These are phyloP conservation scores for Paracamarosporium sp. DNA, from an alignment of 2,329 filamentous ascomycete species.

Conservation along the genomic window DNA sequence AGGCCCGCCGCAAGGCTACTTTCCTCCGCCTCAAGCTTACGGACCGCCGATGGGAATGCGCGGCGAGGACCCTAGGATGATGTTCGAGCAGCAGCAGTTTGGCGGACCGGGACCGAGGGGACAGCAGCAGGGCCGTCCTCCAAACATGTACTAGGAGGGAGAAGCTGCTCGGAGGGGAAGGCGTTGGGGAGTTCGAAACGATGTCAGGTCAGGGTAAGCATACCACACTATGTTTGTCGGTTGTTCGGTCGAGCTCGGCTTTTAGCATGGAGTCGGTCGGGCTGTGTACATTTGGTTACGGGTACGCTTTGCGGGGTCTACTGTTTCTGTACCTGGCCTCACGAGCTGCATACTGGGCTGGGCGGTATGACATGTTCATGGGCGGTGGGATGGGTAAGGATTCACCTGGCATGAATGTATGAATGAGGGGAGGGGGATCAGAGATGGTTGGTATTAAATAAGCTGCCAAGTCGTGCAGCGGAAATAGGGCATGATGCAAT, in stretches of 20 bases:
- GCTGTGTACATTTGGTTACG: background rate
- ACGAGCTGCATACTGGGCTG: no score
- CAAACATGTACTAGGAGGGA: slow-evolving; percentile 38
- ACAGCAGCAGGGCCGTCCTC: slow-evolving; percentile 35
- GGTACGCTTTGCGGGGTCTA: background rate
- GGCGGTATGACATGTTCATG: no score
- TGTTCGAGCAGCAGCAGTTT: slow-evolving; percentile 46
- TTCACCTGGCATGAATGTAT: no score
- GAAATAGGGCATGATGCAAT: no score
- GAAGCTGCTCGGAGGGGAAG: background rate
- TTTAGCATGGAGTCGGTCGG: background rate
- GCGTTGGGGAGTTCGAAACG: background rate
- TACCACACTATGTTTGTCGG: no score
- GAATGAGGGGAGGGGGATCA: no score
- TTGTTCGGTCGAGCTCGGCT: background rate
- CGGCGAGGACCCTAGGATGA: slow-evolving; percentile 44
- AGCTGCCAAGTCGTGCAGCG: no score
- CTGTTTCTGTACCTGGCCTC: no score
- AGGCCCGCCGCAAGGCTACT: slow-evolving; percentile 45
- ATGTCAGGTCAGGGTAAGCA: no score
- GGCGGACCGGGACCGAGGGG: slow-evolving; percentile 36
- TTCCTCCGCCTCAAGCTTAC: slow-evolving; percentile 38
- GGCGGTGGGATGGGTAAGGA: no score
- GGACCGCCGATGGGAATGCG: slow-evolving; percentile 39
- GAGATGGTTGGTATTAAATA: no score